A percentile compares a stretch with the other conserved stretches of the same genome.
Evolutionary conservation across 2,329 filamentous ascomycete genomes (phyloP).

Genomic region (Colletotrichum sp.): DNA sequence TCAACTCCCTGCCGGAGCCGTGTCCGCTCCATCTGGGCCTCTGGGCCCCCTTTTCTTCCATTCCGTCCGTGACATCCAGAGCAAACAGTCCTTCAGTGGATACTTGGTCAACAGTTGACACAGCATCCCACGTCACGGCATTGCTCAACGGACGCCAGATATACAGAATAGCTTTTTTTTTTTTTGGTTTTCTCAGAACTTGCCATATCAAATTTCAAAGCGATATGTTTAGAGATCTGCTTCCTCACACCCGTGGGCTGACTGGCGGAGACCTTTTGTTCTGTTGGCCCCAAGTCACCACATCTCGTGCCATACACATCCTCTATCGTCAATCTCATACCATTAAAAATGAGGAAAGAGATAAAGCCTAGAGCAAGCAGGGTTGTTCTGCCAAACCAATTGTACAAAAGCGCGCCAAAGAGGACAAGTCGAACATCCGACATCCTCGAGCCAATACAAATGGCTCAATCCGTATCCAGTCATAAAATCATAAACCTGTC

Average conservation of each 20-base stretch:
- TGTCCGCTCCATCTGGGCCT: neutral
- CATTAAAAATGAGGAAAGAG: slow-evolving; percentile 10
- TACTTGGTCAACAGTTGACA: neutral
- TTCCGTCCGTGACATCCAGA: neutral
- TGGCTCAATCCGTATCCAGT: slow-evolving; percentile 9
- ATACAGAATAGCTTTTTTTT: neutral
- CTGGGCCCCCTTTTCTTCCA: neutral
- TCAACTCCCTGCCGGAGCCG: neutral
- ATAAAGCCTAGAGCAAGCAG: slow-evolving; percentile 7
- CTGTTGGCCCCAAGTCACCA: neutral
- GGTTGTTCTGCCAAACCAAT: slow-evolving; percentile 1
- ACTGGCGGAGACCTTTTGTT: neutral
- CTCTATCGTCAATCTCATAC: slow-evolving; percentile 14
- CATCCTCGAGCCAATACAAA: slow-evolving; percentile 2
- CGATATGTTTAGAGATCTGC: slow-evolving; percentile 15
- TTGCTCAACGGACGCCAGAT: neutral
- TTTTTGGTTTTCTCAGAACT: slow-evolving; percentile 3
- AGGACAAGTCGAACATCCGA: neutral
- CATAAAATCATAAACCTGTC: slow-evolving; percentile 16
- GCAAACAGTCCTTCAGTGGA: neutral
- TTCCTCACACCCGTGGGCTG: neutral
- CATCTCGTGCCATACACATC: neutral
- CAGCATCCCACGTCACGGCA: neutral
- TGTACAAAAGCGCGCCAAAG: slow-evolving; percentile 8
- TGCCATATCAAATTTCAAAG: slow-evolving; percentile 18